Evolutionary conservation across 2,329 filamentous ascomycete species (phyloP), one percentile per base, ranked within the genome.

Genomic region (Allantophomopsis lycopodina): DNA sequence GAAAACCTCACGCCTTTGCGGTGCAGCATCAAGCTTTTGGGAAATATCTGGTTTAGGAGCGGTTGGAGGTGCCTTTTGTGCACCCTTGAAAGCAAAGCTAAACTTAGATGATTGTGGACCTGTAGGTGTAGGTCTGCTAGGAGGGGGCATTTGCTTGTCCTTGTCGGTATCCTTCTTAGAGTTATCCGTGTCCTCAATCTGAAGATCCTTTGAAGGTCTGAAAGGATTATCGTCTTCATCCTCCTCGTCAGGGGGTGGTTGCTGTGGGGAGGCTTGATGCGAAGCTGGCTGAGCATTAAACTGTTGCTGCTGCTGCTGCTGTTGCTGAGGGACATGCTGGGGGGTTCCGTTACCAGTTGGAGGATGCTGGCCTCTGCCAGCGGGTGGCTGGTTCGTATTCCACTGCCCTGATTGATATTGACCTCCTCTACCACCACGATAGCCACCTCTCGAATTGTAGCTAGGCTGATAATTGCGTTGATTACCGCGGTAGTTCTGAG

Each of bases 71-170:
- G 68, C 62, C 48, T 79, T 79, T 10, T 68, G 70, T 33, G 81
- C 73, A 8, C 79, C 73, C 56, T 95, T 95, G 59, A 96, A 86
- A 1, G 87, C 86, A 57, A 96, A 96, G 56, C 86, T 93, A 53
- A 95, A 93, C 60, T 89, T 91, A 35, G 76, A 76, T 37, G 56
- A 55, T 40, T 64, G 62, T 2, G 61, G 58, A 13, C 58, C 57
- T 4, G 63, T 60, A 28, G 68, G 63, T 11, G 61, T 55, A n/a
- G 53, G 64, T 42, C 72, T 71, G 41, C 60, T 65, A 10, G 73
- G 67, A 15, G 70, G 70, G 21, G 69, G 68, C 60, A 74, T 72
- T 40, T 67, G 63, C 41, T 71, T 67, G 16, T 60, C 55, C 36
- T 61, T 59, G 39, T 64, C 60, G 17, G 59, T 59, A 11, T 66